phyloP scores from a whole-genome alignment of 2,329 filamentous ascomycete species.

The Chrysoporthe austroafricana region DNA sequence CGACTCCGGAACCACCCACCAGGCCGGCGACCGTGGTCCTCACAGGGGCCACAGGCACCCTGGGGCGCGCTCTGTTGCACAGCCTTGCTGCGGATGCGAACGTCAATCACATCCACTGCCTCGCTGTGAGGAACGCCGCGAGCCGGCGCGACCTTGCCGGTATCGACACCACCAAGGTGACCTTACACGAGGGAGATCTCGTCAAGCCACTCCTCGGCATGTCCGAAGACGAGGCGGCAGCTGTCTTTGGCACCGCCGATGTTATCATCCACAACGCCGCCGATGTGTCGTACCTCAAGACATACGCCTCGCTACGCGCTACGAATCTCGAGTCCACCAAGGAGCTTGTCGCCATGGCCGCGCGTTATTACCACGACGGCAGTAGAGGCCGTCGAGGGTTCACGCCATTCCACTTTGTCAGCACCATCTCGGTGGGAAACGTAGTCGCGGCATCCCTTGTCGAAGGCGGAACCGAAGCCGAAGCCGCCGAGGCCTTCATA shows the following conservation, averaged over 20 bases:
- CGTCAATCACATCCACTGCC: constrained; percentile 46
- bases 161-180: not conserved
- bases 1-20: constrained; percentile 30
- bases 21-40: constrained; percentile 30
- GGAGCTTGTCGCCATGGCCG: constrained; percentile 38
- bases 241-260: constrained; percentile 30
- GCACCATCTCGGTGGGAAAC: constrained; percentile 26
- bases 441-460: not conserved
- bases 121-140: constrained; percentile 41
- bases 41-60: constrained; percentile 46
- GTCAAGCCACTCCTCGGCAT: constrained; percentile 31
- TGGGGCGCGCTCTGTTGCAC: constrained; percentile 44
- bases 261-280: constrained; percentile 58
- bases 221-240: constrained; percentile 8
- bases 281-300: constrained; percentile 42
- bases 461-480: not conserved
- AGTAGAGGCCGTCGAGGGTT: constrained; percentile 10
- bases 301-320: constrained; percentile 39
- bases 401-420: constrained; percentile 38
- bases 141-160: not conserved
- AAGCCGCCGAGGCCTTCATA: too few species aligned
- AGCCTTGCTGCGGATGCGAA: constrained; percentile 38
- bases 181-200: constrained; percentile 34
- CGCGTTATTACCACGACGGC: constrained; percentile 12
- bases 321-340: constrained; percentile 43